Conservation (phyloP, 2,329 filamentous ascomycete species). For the Fusarium foetens region DNA sequence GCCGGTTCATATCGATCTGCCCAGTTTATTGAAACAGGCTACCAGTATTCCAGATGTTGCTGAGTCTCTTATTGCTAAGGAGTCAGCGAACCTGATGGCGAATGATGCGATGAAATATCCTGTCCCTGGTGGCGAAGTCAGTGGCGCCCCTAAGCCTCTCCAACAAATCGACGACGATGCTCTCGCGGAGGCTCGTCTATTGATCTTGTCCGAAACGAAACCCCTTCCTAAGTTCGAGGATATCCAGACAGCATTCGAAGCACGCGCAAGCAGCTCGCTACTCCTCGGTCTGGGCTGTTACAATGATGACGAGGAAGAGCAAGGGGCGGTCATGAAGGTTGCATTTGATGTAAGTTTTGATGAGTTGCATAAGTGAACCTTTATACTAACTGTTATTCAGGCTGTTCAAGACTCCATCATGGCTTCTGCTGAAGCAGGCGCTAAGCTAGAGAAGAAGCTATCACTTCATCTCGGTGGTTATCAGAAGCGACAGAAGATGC, state of each 20-base stretch:
- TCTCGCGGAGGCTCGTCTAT: constrained; percentile 78
- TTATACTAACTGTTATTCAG: constrained; percentile 52
- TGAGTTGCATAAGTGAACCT: not conserved
- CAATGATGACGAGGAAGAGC: constrained; percentile 77
- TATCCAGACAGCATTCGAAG: constrained; percentile 65
- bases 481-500: constrained; percentile 81
- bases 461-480: constrained; percentile 88
- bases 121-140: constrained; percentile 72
- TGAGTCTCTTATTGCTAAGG: constrained; percentile 76
- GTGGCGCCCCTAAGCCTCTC: constrained; percentile 68
- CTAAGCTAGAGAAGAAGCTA: constrained; percentile 95
- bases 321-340: constrained; percentile 69
- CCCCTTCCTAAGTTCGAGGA: constrained; percentile 59
- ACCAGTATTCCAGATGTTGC: constrained; percentile 69
- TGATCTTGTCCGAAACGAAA: constrained; percentile 77
- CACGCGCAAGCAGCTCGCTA: constrained; percentile 63
- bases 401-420: constrained; percentile 78
- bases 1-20: constrained; percentile 77
- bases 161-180: constrained; percentile 75
- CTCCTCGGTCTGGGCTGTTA: constrained; percentile 86
- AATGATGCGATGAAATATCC: constrained; percentile 83
- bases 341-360: constrained; percentile 75
- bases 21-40: constrained; percentile 72
- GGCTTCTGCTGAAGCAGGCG: constrained; percentile 78
- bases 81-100: constrained; percentile 82